Evolutionary conservation across 352 stramenopile genomes (phyloP), one percentile per base, ranked within the genome.

Genomic region (Hyaloperonospora brassicae): DNA sequence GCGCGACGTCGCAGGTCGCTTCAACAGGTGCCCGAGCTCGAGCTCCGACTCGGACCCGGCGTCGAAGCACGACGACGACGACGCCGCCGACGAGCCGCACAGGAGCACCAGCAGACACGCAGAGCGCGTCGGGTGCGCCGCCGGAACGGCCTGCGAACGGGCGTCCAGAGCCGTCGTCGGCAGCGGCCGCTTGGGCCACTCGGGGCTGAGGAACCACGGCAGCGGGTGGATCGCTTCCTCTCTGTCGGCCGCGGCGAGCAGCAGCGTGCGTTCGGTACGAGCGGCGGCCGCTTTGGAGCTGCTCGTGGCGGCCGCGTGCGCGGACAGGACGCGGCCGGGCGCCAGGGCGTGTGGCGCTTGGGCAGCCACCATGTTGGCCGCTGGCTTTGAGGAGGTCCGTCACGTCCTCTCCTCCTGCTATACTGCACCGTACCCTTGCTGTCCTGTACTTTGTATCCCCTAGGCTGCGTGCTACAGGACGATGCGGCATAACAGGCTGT

Each of bases 191-290:
- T 63, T 65, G 1, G 66, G 62, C 74, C 68, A 81, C 53, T 87
- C 74, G 44, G 80, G 80, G 35, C 76, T 87, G 39, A 71, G 72
- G 64, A 89, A 91, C 80, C 80, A 91, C 50, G 80, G 80, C 57
- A 91, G 62, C 25, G 80, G 80, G 45, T 89, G 64, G 17, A 89
- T 57, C 45, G 87, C 80, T 50, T 91, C 76, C n/a, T n/a, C n/a
- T n/a, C n/a, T n/a, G 47, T 77, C 66, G 1, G 66, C 59, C 55
- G 72, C 80, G 52, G 64, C 27, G 31, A 87, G 56, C 22, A 86
- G 59, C 46, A 70, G 64, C 46, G 68, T 63, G 42, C 53, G 59
- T 59, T 84, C 73, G n/a, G 46, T 76, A 23, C 61, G 57, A n/a
- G 59, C 38, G 12, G 50, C 71, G 31, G n/a, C 42, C 43, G 69